Base-by-base conservation (phyloP, 2,329 filamentous ascomycete genomes). In the Teratosphaeria zuluensis region DNA sequence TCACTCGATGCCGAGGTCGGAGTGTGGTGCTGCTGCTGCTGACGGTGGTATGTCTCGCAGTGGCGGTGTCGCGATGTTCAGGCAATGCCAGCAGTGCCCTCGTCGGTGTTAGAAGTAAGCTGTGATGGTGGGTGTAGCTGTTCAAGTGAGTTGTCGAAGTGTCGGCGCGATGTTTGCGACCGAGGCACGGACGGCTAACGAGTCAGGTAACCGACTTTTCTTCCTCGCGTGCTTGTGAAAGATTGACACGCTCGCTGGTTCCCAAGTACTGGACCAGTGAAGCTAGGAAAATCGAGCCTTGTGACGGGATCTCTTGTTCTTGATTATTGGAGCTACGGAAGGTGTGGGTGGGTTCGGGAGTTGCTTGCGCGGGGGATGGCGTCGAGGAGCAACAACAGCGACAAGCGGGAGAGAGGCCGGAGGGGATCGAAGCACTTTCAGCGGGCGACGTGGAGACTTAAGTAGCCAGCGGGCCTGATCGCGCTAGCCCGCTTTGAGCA, bases 1-100 rank as follows among this genome's bases (percentile, higher is more conserved):
- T 64, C 62, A 64, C 62, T 64, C 58, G 52, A 35, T 55, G 54
- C 38, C 32, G 16, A 55, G 24, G 54, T 21, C 28, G 54, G 38
- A 46, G 31, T 35, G 12, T 42, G 54, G 31, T 35, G 32, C 53
- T 35, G 54, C 38, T 19, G 14, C 12, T 12, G 21, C 7, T 21
- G 54, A 21, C n/a, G n/a, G n/a, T n/a, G n/a, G n/a, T n/a, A n/a
- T 46, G 21, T 16, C 31, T 46, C 38, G 24, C 38, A 7, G 54
- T 24, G 16, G 24, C 24, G 42, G 42, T 8, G 54, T 46, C 54
- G 31, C 38, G 31, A 55, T 38, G 33, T 30, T 16, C 38, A 46
- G 54, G 31, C 21, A 55, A 28, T 30, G 54, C 52, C 52, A 35
- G 28, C 28, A 53, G 52, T 31, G 52, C 52, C 52, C 32, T 53